These are phyloP conservation scores for Quercus wislizeni DNA, from an alignment of 306 rosid genomes.

Conservation along the genomic window DNA sequence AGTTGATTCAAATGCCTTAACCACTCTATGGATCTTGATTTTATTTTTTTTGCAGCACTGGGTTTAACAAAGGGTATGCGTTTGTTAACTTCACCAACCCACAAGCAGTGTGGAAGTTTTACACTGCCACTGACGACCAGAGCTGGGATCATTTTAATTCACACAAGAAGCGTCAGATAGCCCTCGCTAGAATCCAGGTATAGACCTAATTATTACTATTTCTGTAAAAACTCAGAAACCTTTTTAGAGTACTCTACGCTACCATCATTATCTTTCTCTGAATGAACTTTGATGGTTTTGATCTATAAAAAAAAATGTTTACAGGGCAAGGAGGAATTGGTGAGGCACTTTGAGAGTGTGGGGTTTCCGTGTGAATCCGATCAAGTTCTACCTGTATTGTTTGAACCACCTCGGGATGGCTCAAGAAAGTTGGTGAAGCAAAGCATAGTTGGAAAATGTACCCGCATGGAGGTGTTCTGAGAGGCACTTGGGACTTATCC, in stretches of 20 bases:
- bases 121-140: neutral
- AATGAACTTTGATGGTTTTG: neutral
- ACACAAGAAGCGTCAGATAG: conserved; percentile 41
- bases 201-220: neutral
- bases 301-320: neutral
- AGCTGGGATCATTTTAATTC: conserved; percentile 54
- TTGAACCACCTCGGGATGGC: conserved; percentile 61
- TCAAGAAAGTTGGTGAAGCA: conserved; percentile 3
- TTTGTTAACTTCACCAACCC: conserved; percentile 63
- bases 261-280: neutral
- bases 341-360: conserved; percentile 36
- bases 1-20: no score
- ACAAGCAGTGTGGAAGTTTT: conserved; percentile 47
- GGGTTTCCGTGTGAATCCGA: conserved; percentile 33
- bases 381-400: conserved; percentile 46
- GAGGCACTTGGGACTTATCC: no score
- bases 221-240: neutral
- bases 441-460: conserved; percentile 26
- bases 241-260: neutral
- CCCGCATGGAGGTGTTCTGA: neutral
- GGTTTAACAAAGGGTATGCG: conserved; percentile 61
- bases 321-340: conserved; percentile 47
- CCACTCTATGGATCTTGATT: no score
- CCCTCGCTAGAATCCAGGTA: conserved; percentile 56
- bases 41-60: conserved; percentile 25